Evolutionary conservation across 2,329 filamentous ascomycete genomes (phyloP), one percentile per base, ranked within the genome.

Genomic region (Alternaria arbusti): DNA sequence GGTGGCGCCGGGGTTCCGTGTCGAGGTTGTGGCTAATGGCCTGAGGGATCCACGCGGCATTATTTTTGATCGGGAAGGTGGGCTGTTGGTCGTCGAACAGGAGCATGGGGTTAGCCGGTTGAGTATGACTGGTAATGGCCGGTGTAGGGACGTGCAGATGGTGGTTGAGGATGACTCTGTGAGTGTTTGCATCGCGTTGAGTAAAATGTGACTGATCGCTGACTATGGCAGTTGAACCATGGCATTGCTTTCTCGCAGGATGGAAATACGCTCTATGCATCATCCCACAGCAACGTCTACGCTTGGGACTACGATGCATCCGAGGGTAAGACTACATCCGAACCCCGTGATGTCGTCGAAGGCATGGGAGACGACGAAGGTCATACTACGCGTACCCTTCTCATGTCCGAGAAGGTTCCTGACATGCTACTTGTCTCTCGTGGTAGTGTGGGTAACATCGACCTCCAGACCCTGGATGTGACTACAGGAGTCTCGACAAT

Each of bases 351-450:
- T 4, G 63, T 93, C 5, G 82, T 94, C 50, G 82, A 81, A 40
- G 87, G 88, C 67, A 92, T 93, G 89, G 83, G 75, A 13, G 80
- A 85, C 55, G 54, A 67, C 62, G 77, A 82, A 6, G 90, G 88
- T 52, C 90, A 93, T 70, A 86, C 83, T 6, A 90, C 90, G 0
- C 85, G 91, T 36, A 93, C 91, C 0, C 81, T 94, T 1, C 83
- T 92, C 43, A 79, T 91, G 13, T 88, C 90, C 0, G 74, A 81
- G 15, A 83, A 84, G 30, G 79, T 83, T 8, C 84, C 87, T 0
- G 86, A 85, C 20, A 81, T 86, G 64, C 82, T 94, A 5, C 78
- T 93, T 47, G 85, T 93, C 44, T 90, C 87, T 44, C 86, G 89
- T 62, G 91, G 91, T 45, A 90, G 87, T 70, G 81, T 83, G 30